phyloP scores from a whole-genome alignment of 352 stramenopile genomes.

The Globisporangium mamillatum region DNA sequence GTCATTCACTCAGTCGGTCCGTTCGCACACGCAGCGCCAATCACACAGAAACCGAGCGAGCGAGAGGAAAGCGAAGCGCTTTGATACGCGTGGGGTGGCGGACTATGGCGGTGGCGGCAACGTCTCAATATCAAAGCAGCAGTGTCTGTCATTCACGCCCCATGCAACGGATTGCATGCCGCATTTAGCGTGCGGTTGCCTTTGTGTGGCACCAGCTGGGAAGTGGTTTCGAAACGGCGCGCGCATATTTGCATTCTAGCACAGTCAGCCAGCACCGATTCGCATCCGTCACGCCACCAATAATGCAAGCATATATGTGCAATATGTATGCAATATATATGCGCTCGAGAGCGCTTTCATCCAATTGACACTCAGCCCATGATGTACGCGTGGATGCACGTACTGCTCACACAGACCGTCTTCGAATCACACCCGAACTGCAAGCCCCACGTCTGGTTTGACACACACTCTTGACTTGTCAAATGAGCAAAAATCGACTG shows the following conservation, averaged over 20 bases:
- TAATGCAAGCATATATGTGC: neutral
- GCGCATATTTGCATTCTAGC: neutral
- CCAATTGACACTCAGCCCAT: neutral
- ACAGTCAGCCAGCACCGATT: neutral
- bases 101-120: neutral
- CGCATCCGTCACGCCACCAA: neutral
- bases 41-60: no score
- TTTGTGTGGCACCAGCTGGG: neutral
- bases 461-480: constrained; percentile 3
- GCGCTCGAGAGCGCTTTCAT: neutral
- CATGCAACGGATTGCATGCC: neutral
- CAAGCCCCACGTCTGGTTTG: neutral
- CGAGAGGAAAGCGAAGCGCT: neutral
- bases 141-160: neutral
- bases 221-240: constrained; percentile 24
- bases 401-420: neutral
- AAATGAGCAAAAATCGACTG: neutral
- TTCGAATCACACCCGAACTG: neutral
- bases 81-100: neutral
- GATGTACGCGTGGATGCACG: neutral
- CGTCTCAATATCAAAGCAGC: neutral
- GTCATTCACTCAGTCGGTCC: neutral
- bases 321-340: neutral
- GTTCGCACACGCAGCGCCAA: neutral
- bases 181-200: constrained; percentile 1